Conservation (phyloP, 139 green algal genomes). For the Haematococcus lacustris region DNA sequence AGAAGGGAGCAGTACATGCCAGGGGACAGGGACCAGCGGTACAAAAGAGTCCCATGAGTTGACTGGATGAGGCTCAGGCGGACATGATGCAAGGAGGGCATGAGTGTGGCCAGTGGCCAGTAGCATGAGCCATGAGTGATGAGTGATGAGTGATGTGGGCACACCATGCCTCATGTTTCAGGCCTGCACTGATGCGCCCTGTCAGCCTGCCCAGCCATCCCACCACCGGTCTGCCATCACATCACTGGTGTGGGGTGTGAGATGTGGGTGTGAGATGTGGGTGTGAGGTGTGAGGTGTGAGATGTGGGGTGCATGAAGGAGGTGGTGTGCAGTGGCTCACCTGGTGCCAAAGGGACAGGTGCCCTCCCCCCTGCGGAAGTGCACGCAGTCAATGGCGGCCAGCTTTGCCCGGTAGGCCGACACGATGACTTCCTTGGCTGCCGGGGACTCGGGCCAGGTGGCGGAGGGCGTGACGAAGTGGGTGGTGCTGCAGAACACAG, state of each 20-base stretch:
- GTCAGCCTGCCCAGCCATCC: neutral
- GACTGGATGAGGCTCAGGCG: too few species aligned
- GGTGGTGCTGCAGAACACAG: too few species aligned
- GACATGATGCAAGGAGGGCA: too few species aligned
- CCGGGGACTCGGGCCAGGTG: constrained; percentile 49
- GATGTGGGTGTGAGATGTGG: neutral
- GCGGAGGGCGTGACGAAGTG: constrained; percentile 64
- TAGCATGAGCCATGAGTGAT: too few species aligned
- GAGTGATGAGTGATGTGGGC: too few species aligned
- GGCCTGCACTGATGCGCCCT: neutral
- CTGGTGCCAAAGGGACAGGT: constrained; percentile 72
- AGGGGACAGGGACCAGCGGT: too few species aligned
- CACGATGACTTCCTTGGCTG: constrained; percentile 44
- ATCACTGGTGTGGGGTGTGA: neutral
- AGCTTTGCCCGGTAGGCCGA: constrained; percentile 50
- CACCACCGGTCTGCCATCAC: neutral
- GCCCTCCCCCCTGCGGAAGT: constrained; percentile 54
- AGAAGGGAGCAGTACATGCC: too few species aligned
- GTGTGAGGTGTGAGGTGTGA: neutral
- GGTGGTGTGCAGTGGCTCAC: neutral
- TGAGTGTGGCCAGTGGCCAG: too few species aligned
- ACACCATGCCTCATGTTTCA: neutral
- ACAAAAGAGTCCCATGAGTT: too few species aligned
- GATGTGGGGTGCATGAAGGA: neutral
- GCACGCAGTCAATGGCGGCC: constrained; percentile 38